phyloP scores from a whole-genome alignment of 768 basidiomycete genomes.

The Suillus alpinus region DNA sequence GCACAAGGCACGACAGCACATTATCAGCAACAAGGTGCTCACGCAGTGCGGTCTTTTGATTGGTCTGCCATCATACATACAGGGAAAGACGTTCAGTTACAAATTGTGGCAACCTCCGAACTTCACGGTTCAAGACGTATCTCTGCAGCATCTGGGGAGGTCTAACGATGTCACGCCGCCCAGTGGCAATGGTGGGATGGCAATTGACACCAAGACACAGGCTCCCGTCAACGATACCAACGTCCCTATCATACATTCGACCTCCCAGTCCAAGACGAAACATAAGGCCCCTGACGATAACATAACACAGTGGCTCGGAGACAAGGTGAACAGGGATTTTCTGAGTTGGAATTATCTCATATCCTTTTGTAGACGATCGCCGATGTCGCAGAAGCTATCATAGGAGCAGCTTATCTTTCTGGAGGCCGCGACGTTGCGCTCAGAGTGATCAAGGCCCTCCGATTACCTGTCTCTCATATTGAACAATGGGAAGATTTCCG shows the following conservation, averaged over 20 bases:
- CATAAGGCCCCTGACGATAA: constrained; percentile 41
- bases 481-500: constrained; percentile 72
- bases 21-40: constrained; percentile 75
- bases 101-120: constrained; percentile 65
- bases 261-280: constrained; percentile 21
- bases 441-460: constrained; percentile 59
- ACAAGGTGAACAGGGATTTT: constrained; percentile 54
- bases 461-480: constrained; percentile 61
- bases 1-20: constrained; percentile 60
- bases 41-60: constrained; percentile 50
- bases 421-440: constrained; percentile 70
- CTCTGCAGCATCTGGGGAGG: not conserved
- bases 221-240: not conserved
- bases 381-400: constrained; percentile 82
- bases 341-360: constrained; percentile 12
- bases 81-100: constrained; percentile 64
- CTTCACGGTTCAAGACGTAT: constrained; percentile 25
- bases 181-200: not conserved
- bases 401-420: constrained; percentile 77
- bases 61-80: constrained; percentile 72
- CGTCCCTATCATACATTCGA: too few species aligned
- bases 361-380: constrained; percentile 58
- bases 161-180: not conserved
- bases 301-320: constrained; percentile 60
- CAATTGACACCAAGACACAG: not conserved